Percentiles rank a stretch among this genome's conserved stretches.
Conservation (phyloP, 805 yeast species). For the Candida vaughaniae region DNA sequence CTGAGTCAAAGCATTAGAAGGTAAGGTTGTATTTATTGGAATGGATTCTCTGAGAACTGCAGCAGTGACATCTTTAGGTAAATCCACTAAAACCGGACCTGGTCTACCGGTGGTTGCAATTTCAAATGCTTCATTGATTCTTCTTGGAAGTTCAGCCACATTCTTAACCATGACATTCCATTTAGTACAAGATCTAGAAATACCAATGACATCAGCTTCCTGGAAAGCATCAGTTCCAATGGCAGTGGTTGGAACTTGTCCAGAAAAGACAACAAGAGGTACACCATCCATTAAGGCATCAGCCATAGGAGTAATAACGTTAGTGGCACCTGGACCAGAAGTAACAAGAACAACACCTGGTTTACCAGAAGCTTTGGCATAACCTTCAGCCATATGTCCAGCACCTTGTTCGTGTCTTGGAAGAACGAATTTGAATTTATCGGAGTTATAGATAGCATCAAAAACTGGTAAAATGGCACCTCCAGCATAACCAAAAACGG, state of each 20-base stretch:
- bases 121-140: conserved; percentile 97
- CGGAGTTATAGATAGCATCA: conserved; percentile 93
- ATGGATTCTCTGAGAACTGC: conserved; percentile 82
- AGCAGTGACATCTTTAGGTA: conserved; percentile 98
- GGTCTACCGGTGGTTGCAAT: conserved; percentile 96
- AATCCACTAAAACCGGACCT: conserved; percentile 96
- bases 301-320: conserved; percentile 97
- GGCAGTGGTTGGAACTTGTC: conserved; percentile 94
- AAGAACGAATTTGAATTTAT: conserved; percentile 82
- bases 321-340: conserved; percentile 99
- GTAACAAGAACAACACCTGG: conserved; percentile 98
- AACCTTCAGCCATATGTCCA: conserved; percentile 99
- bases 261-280: conserved; percentile 94
- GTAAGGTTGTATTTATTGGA: conserved; percentile 76
- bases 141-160: conserved; percentile 89
- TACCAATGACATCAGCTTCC: conserved; percentile 97
- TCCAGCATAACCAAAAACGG: conserved; percentile 97
- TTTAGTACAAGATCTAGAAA: conserved; percentile 94
- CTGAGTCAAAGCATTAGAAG: conserved; percentile 66
- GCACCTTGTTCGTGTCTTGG: conserved; percentile 99
- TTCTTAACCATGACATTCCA: conserved; percentile 99
- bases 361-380: conserved; percentile 92
- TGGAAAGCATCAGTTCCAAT: conserved; percentile 99
- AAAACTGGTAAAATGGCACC: conserved; percentile 98
- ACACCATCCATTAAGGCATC: conserved; percentile 98